Evolutionary conservation across 1,284 basidiomycete genomes (phyloP).

Genomic region (Puccinia coronata): DNA sequence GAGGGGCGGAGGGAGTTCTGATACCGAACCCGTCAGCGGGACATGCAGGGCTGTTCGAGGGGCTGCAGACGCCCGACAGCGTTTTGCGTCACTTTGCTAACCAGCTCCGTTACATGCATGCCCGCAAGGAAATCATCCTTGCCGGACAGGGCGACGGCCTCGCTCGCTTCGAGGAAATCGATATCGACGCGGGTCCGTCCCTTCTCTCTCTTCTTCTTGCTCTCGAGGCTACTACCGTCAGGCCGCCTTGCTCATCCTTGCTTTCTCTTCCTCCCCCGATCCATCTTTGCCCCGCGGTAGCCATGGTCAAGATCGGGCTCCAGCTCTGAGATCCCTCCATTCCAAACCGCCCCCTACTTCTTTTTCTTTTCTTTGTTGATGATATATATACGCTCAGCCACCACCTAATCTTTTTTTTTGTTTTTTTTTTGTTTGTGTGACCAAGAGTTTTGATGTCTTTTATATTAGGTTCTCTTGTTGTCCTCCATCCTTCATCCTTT

Average conservation of each 20-base stretch:
- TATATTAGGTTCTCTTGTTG: no score
- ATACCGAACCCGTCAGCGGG: conserved; percentile 67
- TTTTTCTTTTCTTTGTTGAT: neutral
- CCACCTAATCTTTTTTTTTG: neutral
- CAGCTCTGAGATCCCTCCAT: neutral
- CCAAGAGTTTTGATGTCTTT: no score
- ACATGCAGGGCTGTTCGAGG: conserved; percentile 78
- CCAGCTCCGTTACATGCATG: conserved; percentile 78
- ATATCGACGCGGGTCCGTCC: conserved; percentile 30
- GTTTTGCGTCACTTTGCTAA: conserved; percentile 88
- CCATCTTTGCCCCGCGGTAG: no score
- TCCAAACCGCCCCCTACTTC: neutral
- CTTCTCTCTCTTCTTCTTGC: neutral
- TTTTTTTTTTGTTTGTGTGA: no score
- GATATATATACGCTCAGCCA: no score
- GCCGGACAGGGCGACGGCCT: conserved; percentile 44
- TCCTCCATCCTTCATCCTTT: no score
- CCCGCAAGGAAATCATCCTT: conserved; percentile 65
- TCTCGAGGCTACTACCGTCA: no score
- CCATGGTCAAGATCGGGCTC: conserved; percentile 26
- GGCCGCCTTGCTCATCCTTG: no score
- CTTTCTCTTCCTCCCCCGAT: no score
- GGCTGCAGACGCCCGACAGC: conserved; percentile 85
- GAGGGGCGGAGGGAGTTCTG: conserved; percentile 78
- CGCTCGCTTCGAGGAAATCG: conserved; percentile 47